Base-by-base conservation (phyloP, 2,329 filamentous ascomycete genomes). In the Fusarium sp. region DNA sequence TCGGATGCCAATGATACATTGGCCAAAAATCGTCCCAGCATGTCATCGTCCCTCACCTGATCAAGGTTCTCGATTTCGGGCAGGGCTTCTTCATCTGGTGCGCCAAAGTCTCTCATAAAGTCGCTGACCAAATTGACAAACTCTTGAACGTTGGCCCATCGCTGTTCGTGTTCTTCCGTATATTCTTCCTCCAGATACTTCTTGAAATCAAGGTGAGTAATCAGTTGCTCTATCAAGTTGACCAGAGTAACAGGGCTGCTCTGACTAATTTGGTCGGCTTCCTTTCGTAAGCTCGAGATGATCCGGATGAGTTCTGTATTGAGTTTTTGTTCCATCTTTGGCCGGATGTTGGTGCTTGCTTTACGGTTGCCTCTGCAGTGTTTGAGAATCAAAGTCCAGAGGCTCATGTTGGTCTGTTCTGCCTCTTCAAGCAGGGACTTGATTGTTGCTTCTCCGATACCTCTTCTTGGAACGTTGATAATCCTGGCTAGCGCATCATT, bases 111-210 rank as follows among this genome's bases (percentile, higher is more conserved):
- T 52, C 76, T 82, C 80, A 81, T 83, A 78, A 95, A 91, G 67
- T 98, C 94, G 7, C 86, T 87, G 2, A 93, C 94, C 77, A 97
- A 90, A 18, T 85, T 88, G 61, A 97, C 83, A n/a, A 98, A 89
- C 80, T 98, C 95, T 76, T 96, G 90, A 0, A 98, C 90, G 74
- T 97, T 98, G 35, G 91, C 91, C 93, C 94, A 96, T 67, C 94
- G 87, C 60, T 90, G 86, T 73, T 96, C 93, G 71, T 92, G 87
- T 65, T 95, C 91, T 20, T 96, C 90, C 1, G 87, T 85, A 72
- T 95, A 92, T 26, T 90, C 88, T 14, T 88, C 87, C 72, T 91
- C 87, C 9, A 98, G 83, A 75, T 93, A 93, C n/a, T 89, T 87
- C 75, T 93, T 86, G 69, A 95, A 93, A 14, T 88, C 85, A 10